Conservation (phyloP, 495 filamentous ascomycete species). For the Jackrogersella multiformis region DNA sequence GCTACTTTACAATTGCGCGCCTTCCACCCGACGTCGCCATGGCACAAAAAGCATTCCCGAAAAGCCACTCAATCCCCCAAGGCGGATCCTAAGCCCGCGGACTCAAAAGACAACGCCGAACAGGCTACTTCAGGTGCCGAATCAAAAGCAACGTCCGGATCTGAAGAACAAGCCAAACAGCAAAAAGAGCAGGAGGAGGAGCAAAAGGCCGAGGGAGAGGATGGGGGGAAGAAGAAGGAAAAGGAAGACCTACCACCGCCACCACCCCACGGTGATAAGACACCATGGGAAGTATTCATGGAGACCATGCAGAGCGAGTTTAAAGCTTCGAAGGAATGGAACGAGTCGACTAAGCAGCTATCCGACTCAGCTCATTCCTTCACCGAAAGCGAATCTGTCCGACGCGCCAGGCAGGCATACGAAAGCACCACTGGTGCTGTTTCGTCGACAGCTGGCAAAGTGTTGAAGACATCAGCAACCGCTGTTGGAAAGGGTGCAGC, state of each 20-base stretch:
- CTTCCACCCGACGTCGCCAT: slow-evolving; percentile 54
- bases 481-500: slow-evolving; percentile 87
- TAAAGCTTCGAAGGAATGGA: slow-evolving; percentile 98
- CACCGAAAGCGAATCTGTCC: slow-evolving; percentile 92
- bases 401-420: slow-evolving; percentile 85
- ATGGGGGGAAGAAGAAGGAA: slow-evolving; percentile 65
- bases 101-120: slow-evolving; percentile 46
- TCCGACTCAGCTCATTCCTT: slow-evolving; percentile 88
- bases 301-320: slow-evolving; percentile 93
- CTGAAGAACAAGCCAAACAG: slow-evolving; percentile 59
- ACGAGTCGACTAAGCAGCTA: slow-evolving; percentile 95
- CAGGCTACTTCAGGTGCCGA: slow-evolving; percentile 37
- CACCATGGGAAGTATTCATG: slow-evolving; percentile 97
- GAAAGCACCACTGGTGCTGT: slow-evolving; percentile 80
- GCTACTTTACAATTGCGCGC: slow-evolving; percentile 47
- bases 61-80: slow-evolving; percentile 48
- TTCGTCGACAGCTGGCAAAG: slow-evolving; percentile 74
- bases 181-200: slow-evolving; percentile 59
- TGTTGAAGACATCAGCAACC: slow-evolving; percentile 83
- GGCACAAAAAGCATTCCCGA: slow-evolving; percentile 44
- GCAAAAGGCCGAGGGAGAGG: slow-evolving; percentile 71
- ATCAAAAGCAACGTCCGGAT: slow-evolving; percentile 56
- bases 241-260: slow-evolving; percentile 85
- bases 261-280: slow-evolving; percentile 96
- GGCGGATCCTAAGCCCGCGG: slow-evolving; percentile 45